Conservation (phyloP, 2,329 filamentous ascomycete species). For the Fusarium chuoi region DNA sequence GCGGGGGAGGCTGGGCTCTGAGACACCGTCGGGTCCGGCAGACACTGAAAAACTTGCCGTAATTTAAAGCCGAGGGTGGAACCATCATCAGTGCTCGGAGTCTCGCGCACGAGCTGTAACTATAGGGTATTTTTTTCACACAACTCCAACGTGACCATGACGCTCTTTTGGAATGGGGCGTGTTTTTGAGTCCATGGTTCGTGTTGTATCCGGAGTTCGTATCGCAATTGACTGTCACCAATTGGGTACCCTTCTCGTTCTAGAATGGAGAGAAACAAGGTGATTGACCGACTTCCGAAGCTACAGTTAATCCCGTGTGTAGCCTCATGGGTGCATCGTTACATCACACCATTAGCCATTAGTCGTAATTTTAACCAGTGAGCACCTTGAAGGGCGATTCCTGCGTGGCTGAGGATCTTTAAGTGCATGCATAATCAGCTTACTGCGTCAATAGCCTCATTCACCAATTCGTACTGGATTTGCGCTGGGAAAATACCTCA, state of each 20-base stretch:
- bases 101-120: not conserved
- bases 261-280: not conserved
- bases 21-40: not conserved
- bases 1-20: not conserved
- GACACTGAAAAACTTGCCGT: not conserved
- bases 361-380: not conserved
- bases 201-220: not conserved
- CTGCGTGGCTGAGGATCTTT: not conserved
- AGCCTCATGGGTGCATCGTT: not conserved
- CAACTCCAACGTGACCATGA: not conserved
- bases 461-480: not conserved
- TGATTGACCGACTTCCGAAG: not conserved
- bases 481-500: not conserved
- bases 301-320: accelerated
- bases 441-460: not conserved
- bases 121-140: not conserved
- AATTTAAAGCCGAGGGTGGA: constrained; percentile 10
- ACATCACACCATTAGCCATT: not conserved
- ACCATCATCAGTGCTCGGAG: not conserved
- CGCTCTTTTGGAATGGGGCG: not conserved
- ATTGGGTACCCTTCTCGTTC: not conserved
- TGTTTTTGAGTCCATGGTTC: not conserved
- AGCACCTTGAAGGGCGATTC: not conserved
- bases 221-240: not conserved
- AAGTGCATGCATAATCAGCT: not conserved